Conservation (phyloP, 345 rosid species). For the Mangifera indica region DNA sequence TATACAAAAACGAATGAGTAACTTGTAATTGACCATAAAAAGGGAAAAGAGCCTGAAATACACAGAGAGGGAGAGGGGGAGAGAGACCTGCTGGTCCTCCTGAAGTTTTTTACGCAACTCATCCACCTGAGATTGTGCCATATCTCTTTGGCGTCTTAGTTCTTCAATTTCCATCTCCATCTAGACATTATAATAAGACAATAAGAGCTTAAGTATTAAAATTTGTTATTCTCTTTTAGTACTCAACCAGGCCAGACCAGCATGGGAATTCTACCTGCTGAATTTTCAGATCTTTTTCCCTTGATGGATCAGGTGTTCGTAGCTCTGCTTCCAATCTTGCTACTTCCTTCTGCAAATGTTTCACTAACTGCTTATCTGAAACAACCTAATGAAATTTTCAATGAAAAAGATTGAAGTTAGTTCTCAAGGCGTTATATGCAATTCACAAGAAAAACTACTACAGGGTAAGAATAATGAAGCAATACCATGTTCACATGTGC, state of each 20-base stretch:
- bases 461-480: constrained; percentile 14
- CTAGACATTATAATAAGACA: constrained; percentile 34
- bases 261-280: constrained; percentile 52
- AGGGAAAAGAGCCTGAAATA: background rate
- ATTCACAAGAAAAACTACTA: background rate
- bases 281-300: constrained; percentile 81
- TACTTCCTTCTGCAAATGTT: constrained; percentile 98
- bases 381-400: constrained; percentile 57
- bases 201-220: constrained; percentile 4
- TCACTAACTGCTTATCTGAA: constrained; percentile 94
- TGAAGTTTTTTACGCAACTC: constrained; percentile 75
- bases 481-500: constrained; percentile 98
- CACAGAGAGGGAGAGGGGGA: constrained; percentile 11
- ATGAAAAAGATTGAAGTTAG: background rate
- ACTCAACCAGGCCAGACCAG: constrained; percentile 8
- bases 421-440: background rate
- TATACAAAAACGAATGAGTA: constrained; percentile 6
- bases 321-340: constrained; percentile 96
- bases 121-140: constrained; percentile 74
- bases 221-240: constrained; percentile 7
- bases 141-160: constrained; percentile 81
- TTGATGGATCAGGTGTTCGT: constrained; percentile 92
- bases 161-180: constrained; percentile 98
- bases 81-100: constrained; percentile 53
- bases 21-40: constrained; percentile 9